phyloP scores from a whole-genome alignment of 306 rosid species.

The Styphnolobium japonicum region DNA sequence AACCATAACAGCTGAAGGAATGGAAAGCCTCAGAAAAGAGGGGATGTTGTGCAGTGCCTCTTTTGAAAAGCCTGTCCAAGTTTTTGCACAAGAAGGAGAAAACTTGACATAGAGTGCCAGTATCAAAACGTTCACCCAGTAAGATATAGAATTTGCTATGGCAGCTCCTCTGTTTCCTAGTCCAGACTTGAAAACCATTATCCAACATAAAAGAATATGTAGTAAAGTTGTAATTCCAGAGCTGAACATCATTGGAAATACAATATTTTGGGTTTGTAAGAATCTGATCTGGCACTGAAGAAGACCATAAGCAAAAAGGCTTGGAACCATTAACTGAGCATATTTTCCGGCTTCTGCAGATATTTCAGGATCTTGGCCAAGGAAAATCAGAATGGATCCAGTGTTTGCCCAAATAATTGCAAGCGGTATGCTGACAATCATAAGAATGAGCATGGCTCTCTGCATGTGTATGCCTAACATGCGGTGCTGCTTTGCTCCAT shows the following conservation, averaged over 20 bases:
- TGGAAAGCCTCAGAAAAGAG: constrained; percentile 55
- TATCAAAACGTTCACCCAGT: constrained; percentile 58
- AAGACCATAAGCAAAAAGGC: constrained; percentile 54
- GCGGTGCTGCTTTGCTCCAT: constrained; percentile 68
- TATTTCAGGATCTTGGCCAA: constrained; percentile 67
- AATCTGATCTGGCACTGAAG: constrained; percentile 66
- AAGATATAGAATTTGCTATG: constrained; percentile 55
- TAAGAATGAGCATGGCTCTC: constrained; percentile 62
- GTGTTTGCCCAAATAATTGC: constrained; percentile 62
- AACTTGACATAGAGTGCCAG: constrained; percentile 59
- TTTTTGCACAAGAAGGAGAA: constrained; percentile 55
- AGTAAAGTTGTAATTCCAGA: constrained; percentile 45
- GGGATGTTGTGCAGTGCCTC: constrained; percentile 53
- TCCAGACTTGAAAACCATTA: constrained; percentile 56
- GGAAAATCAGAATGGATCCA: constrained; percentile 35
- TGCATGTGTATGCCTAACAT: constrained; percentile 72
- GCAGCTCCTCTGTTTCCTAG: constrained; percentile 71
- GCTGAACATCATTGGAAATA: constrained; percentile 64
- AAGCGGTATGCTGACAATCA: constrained; percentile 46
- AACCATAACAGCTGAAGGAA: constrained; percentile 84
- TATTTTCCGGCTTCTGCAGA: constrained; percentile 58
- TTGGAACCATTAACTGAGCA: constrained; percentile 51
- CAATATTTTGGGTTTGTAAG: constrained; percentile 65
- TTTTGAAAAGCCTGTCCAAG: constrained; percentile 64
- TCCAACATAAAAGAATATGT: constrained; percentile 59